Evolutionary conservation across 1,284 basidiomycete species (phyloP), one percentile per base, ranked within the genome.

Genomic region (Megacollybia platyphylla): DNA sequence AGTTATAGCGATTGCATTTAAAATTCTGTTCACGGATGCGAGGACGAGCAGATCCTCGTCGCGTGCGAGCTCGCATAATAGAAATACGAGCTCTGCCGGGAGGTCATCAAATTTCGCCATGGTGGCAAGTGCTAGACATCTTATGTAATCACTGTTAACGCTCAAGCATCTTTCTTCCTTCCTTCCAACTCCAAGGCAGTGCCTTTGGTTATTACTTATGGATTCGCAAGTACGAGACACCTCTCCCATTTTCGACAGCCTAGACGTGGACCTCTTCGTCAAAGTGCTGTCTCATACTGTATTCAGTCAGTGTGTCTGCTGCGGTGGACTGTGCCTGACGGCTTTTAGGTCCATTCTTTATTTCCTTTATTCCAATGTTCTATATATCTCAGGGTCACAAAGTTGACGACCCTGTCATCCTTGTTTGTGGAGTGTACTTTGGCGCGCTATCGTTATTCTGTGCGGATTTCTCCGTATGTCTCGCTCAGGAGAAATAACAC

Each of bases 291-390:
- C 67, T 35, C 74, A 86, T 54, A 91, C 87, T 0, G 63, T 69
- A 27, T 84, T 91, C 65, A 86, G 86, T 85, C 46, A 58, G 79
- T 61, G 11, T 27, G 27, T 41, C 34, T 13, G 28, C 32, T 18
- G 36, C 11, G 13, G 26, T 13, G 7, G 11, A 42, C 39, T 11
- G 37, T 41, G 27, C 32, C 27, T 5, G 31, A 20, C 35, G 10
- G 43, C n/a, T 20, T 40, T 17, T 48, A 87, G 86, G 84, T 50
- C 87, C 88, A 10, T 83, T 87, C 64, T 90, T 91, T 60, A 66
- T 81, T 5, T 72, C 73, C 59, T 78, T 88, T 48, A 65, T 90
- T 46, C 84, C 87, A 1, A 54, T 86, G 15, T 84, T 87, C 56
- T 81, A 78, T 55, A 60, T 77, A 47, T 85, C 85, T 49, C 81